Evolutionary conservation across 805 yeast species (phyloP), one percentile per base, ranked within the genome.

Genomic region (Suhomyces tanzawaensis): DNA sequence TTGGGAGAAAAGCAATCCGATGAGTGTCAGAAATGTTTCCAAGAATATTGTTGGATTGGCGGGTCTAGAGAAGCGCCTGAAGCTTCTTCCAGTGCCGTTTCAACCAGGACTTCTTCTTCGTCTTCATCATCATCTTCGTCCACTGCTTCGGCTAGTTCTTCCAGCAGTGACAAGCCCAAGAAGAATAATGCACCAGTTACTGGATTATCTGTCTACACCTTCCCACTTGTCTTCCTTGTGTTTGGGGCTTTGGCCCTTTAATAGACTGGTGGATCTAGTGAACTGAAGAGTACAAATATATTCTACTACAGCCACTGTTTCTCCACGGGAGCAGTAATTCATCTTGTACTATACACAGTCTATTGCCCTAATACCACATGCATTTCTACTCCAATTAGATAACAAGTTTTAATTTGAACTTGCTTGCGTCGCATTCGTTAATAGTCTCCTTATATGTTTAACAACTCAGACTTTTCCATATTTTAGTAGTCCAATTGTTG

Each of bases 41-140:
- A 19, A 16, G 36, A 46, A 14, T 55, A 54, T 34, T 55, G 60
- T 35, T 55, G 57, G 57, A 36, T 14, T 3, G 58, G 58, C 0
- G 52, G 47, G 1, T 17, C 39, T 3, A 31, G 34, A 5, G 49
- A 51, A 9, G 47, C 54, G 4, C 45, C 42, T 11, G 14, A 18
- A 15, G 13, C 47, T 9, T 33, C 44, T 9, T 27, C 19, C 19
- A 36, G 19, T n/a, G 12, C 39, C 14, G 16, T 32, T 19, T 17
- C 37, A 22, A 19, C 42, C n/a, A 16, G 33, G 2, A 14, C 36
- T 4, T 18, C 38, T 4, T 25, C 35, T 3, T 28, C 38, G 3
- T 18, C 36, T n/a, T 25, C 36, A 4, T 4, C 15, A 5, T 13
- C 24, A 14, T 16, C 19, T n/a, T 26, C 37, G 12, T 18, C 29